phyloP scores from a whole-genome alignment of 2,329 filamentous ascomycete species.

The Trichoderma endophyticum region DNA sequence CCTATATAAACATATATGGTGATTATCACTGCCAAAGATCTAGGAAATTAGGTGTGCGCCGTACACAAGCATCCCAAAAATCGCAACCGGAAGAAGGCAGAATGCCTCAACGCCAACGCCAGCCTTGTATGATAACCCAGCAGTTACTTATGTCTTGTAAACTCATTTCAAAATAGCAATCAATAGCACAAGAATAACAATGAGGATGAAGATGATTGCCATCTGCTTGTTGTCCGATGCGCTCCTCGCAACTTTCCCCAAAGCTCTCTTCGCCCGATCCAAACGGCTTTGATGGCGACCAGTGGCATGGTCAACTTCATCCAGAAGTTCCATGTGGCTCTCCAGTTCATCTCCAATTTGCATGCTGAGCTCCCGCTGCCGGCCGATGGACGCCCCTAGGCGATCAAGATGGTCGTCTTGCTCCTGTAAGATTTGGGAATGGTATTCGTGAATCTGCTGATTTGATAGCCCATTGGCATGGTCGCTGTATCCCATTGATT shows the following conservation, averaged over 20 bases:
- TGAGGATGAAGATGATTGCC: conserved; percentile 75
- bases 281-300: conserved; percentile 77
- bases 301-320: conserved; percentile 80
- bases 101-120: not conserved
- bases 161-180: conserved; percentile 74
- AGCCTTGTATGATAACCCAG: not conserved
- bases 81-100: not conserved
- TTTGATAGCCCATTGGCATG: conserved; percentile 66
- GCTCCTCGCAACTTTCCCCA: conserved; percentile 69
- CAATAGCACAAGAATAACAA: conserved; percentile 76
- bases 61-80: not conserved
- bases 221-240: conserved; percentile 86
- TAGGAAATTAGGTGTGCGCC: not conserved
- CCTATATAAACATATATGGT: not conserved
- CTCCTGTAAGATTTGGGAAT: conserved; percentile 74
- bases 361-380: conserved; percentile 89
- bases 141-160: not conserved
- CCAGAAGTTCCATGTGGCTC: conserved; percentile 80
- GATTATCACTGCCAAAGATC: not conserved
- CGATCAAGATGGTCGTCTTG: conserved; percentile 93
- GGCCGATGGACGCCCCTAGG: conserved; percentile 78
- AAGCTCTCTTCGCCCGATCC: conserved; percentile 67
- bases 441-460: conserved; percentile 81
- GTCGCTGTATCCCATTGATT: conserved; percentile 48
- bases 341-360: conserved; percentile 96